phyloP scores from a whole-genome alignment of 169 alveolate species.

The Pseudocohnilembus persalinus region DNA sequence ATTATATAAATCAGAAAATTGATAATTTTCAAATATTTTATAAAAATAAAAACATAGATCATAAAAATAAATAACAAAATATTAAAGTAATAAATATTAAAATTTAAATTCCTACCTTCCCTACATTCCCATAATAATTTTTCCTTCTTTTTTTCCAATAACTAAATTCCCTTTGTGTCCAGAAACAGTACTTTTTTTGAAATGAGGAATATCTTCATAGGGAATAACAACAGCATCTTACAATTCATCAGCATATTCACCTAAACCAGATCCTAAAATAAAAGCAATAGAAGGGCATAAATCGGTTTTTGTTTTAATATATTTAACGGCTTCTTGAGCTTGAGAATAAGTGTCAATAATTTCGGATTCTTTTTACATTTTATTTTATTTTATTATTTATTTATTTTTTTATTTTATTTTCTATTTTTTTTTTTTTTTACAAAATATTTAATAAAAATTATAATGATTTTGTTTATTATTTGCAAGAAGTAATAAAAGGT shows the following conservation, averaged over 20 bases:
- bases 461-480: no score
- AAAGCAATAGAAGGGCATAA: constrained; percentile 11
- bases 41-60: no score
- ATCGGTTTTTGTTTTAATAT: background rate
- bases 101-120: background rate
- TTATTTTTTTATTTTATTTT: background rate
- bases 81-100: no score
- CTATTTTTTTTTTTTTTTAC: background rate
- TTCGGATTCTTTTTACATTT: no score
- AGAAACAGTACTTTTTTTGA: constrained; percentile 16
- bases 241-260: constrained; percentile 13
- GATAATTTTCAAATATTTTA: no score
- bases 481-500: no score
- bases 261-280: constrained; percentile 23
- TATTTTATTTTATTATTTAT: background rate
- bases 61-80: no score
- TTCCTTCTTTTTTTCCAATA: constrained; percentile 15
- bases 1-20: no score
- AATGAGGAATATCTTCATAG: constrained; percentile 20
- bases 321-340: constrained; percentile 12
- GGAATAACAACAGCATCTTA: constrained; percentile 13
- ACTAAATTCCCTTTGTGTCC: constrained; percentile 23
- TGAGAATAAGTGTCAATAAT: no score
- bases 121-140: constrained; percentile 8
- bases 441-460: no score